Conservation (phyloP, 345 rosid species). For the Bruguiera gymnorhiza region DNA sequence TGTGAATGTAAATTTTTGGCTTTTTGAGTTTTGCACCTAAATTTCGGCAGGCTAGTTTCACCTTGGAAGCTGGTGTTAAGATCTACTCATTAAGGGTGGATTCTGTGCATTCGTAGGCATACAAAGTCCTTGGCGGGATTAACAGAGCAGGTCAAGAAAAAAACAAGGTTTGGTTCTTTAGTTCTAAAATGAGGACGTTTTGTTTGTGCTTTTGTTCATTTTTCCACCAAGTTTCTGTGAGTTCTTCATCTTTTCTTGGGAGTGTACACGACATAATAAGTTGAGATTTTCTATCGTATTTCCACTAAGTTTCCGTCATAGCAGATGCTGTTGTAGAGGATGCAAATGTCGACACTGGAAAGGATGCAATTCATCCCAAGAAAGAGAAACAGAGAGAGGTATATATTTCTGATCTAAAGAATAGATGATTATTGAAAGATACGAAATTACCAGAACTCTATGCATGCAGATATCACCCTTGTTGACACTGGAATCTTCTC, state of each 20-base stretch:
- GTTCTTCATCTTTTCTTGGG: too few relatives aligned
- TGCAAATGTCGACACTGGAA: slow-evolving; percentile 38
- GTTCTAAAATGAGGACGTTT: not conserved
- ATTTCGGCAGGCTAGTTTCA: slow-evolving; percentile 75
- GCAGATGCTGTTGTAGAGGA: slow-evolving; percentile 46
- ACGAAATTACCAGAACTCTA: slow-evolving; percentile 20
- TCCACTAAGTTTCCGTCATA: slow-evolving; percentile 13
- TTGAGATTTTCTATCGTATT: too few relatives aligned
- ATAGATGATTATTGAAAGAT: slow-evolving; percentile 2
- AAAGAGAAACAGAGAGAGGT: slow-evolving; percentile 77
- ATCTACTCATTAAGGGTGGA: slow-evolving; percentile 87
- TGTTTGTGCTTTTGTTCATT: too few relatives aligned
- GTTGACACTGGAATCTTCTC: slow-evolving; percentile 76
- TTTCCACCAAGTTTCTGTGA: not conserved
- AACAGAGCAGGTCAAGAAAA: slow-evolving; percentile 70
- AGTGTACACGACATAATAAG: too few relatives aligned
- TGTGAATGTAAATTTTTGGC: not conserved
- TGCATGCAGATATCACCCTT: slow-evolving; percentile 76
- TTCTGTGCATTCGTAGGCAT: slow-evolving; percentile 90
- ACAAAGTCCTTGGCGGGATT: slow-evolving; percentile 93
- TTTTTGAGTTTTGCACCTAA: not conserved
- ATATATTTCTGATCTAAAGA: slow-evolving; percentile 13
- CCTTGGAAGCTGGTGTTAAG: slow-evolving; percentile 95
- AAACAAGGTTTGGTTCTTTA: slow-evolving; percentile 53
- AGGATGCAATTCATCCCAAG: slow-evolving; percentile 45